These are phyloP conservation scores for Calonectria naviculata DNA, from an alignment of 2,329 filamentous ascomycete species.

Conservation along the genomic window DNA sequence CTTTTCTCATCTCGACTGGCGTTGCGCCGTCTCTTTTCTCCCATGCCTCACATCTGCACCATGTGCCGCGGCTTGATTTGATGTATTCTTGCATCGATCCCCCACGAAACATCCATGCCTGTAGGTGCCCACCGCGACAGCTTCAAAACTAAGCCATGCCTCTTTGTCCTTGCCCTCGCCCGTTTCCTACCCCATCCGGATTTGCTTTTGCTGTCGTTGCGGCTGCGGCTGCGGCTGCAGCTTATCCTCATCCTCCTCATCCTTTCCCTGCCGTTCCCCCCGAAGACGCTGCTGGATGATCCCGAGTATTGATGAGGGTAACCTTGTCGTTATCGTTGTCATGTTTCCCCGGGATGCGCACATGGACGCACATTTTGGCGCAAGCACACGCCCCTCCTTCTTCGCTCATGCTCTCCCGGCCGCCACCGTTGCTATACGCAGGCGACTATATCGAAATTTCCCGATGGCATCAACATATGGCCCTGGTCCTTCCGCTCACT, in stretches of 20 bases:
- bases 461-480: conserved; percentile 2
- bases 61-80: conserved; percentile 15
- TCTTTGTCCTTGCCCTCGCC: not conserved
- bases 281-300: conserved; percentile 8
- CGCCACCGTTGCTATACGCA: conserved; percentile 1
- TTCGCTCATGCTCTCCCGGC: not conserved
- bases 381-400: conserved; percentile 3
- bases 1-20: not conserved
- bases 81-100: conserved; percentile 4
- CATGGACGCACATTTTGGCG: not conserved
- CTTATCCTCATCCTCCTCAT: not conserved
- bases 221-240: not conserved
- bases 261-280: not conserved
- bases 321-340: conserved; percentile 24
- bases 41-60: not conserved
- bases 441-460: conserved; percentile 13
- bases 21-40: not conserved
- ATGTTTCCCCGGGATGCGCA: not conserved
- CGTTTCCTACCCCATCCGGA: not conserved
- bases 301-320: conserved; percentile 13
- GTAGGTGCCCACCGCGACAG: conserved; percentile 17
- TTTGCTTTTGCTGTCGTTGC: conserved; percentile 15
- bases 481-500: conserved; percentile 5
- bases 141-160: conserved; percentile 4
- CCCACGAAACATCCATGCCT: conserved; percentile 19